Base-by-base conservation (phyloP, 2,329 filamentous ascomycete genomes). In the Fusarium ambrosium region DNA sequence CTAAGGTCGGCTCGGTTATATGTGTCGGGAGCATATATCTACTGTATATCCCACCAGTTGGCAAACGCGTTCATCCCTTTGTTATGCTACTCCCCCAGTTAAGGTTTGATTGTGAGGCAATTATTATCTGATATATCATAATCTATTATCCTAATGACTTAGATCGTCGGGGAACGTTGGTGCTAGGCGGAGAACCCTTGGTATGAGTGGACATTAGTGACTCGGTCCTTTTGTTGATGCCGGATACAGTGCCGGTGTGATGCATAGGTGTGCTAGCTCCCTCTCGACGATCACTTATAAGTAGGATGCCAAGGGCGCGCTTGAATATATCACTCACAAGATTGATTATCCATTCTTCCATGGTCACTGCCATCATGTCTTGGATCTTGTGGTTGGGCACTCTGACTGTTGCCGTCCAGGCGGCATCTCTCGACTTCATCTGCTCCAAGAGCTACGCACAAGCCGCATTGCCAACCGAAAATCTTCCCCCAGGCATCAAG, bases 401-500 rank as follows among this genome's bases (percentile, higher is more conserved):
- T 39, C 8, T 39, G 16, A 39, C 8, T n/a, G 32, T 22, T 27
- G 24, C 39, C 32, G 51, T 34, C 20, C 51, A 51, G 9, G 60
- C 65, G 7, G 10, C 39, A 11, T 58, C 51, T n/a, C 39, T 68
- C n/a, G 39, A 20, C n/a, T 32, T 39, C n/a, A 59, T 68, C 22
- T 64, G 65, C 32, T 68, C 60, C n/a, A 68, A 22, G 22, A 16
- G 16, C 48, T 41, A 68, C 22, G 16, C 24, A 9, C 37, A 43
- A 29, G 56, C 60, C n/a, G 24, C 65, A 16, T 37, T 64, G 32
- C n/a, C 60, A 7, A 14, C 8, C 18, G 32, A 34, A 1, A 4
- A 59, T 7, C 45, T 64, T n/a, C 14, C 48, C 6, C 6, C 39
- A 10, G 65, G 65, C 0, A 64, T 64, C 14, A 39, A 37, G 14